Evolutionary conservation across 116 monocot genomes (phyloP).

Genomic region (Trichopus zeylanicus): DNA sequence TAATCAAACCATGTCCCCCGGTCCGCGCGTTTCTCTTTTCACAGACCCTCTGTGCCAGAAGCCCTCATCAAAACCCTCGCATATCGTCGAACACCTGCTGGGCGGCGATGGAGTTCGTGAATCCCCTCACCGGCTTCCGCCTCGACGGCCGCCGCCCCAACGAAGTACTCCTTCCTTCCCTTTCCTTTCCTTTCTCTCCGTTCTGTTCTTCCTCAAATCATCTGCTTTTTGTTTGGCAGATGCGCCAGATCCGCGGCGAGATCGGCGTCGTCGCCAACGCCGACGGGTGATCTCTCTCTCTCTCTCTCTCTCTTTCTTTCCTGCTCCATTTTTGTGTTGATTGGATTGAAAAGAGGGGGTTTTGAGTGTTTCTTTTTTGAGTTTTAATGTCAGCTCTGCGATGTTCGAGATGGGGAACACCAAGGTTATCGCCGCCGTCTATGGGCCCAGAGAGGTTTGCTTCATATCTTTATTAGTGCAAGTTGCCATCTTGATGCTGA

Average conservation of each 20-base stretch:
- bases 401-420: conserved; percentile 98
- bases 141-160: conserved; percentile 58
- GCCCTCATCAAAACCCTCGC: background rate
- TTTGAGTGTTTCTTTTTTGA: conserved; percentile 5
- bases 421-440: conserved; percentile 90
- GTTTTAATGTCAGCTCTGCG: conserved; percentile 55
- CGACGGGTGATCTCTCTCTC: conserved; percentile 47
- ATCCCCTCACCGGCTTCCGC: conserved; percentile 48
- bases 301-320: conserved; percentile 1
- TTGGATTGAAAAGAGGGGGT: background rate
- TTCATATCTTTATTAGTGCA: background rate
- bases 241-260: conserved; percentile 85
- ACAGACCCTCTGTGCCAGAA: too few species aligned
- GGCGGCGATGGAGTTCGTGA: conserved; percentile 46
- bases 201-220: background rate
- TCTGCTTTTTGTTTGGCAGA: conserved; percentile 25
- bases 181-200: background rate
- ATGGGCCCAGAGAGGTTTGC: conserved; percentile 87
- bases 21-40: too few species aligned
- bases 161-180: conserved; percentile 19
- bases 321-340: background rate
- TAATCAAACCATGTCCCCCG: too few species aligned
- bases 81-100: background rate
- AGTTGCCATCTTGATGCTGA: background rate
- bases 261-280: conserved; percentile 70